A percentile compares a stretch with the other conserved stretches of the same genome.
Conservation (phyloP, 2,329 filamentous ascomycete species). For the Botrytis byssoidea region DNA sequence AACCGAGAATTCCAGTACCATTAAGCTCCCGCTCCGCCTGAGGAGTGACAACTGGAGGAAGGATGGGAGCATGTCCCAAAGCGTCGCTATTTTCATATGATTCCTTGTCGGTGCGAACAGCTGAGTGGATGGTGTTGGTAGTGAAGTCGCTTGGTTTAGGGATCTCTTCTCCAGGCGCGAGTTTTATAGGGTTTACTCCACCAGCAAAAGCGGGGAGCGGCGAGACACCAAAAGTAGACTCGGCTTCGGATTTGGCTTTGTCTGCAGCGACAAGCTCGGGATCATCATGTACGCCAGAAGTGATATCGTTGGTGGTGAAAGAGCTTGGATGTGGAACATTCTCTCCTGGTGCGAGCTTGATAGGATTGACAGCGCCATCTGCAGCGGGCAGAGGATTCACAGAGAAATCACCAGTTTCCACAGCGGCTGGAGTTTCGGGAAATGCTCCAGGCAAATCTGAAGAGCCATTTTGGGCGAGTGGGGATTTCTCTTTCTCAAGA, state of each 20-base stretch:
- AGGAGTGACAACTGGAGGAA: constrained; percentile 44
- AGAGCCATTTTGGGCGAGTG: constrained; percentile 35
- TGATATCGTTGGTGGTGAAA: constrained; percentile 65
- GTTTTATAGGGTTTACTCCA: constrained; percentile 74
- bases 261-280: constrained; percentile 68
- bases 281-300: constrained; percentile 74
- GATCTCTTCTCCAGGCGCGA: constrained; percentile 77
- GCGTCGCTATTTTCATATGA: constrained; percentile 82
- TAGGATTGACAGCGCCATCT: constrained; percentile 71
- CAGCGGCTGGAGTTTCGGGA: constrained; percentile 66
- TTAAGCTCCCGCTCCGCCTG: constrained; percentile 38
- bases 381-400: constrained; percentile 63
- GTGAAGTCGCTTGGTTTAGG: constrained; percentile 65
- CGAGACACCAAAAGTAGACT: constrained; percentile 55
- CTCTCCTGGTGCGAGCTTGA: constrained; percentile 77
- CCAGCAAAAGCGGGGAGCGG: constrained; percentile 62
- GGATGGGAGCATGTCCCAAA: constrained; percentile 41
- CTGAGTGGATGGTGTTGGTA: constrained; percentile 64
- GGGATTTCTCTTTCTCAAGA: constrained; percentile 48
- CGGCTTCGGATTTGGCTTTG: constrained; percentile 36
- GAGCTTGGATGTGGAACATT: constrained; percentile 68
- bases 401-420: constrained; percentile 44
- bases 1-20: constrained; percentile 44
- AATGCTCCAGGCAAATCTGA: constrained; percentile 65
- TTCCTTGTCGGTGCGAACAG: constrained; percentile 76